phyloP scores from a whole-genome alignment of 257 asterid species.

The Salvia splendens region DNA sequence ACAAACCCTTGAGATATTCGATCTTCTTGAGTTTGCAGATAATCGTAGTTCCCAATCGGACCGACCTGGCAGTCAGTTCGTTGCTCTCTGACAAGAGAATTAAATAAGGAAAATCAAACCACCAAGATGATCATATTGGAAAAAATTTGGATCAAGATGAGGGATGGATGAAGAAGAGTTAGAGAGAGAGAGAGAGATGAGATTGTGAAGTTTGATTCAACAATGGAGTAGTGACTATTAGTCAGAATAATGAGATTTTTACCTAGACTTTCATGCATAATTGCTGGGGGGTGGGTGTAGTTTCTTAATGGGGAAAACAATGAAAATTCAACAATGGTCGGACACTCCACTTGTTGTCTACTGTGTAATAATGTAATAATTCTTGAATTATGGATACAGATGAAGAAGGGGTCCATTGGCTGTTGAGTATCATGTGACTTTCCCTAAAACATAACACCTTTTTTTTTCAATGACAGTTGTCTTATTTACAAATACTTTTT shows the following conservation, averaged over 20 bases:
- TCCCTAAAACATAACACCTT: slow-evolving; percentile 24
- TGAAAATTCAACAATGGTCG: slow-evolving; percentile 42
- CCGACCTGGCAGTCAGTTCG: background rate
- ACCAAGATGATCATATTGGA: background rate
- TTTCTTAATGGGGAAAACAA: slow-evolving; percentile 13
- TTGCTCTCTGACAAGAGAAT: background rate
- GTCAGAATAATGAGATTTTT: slow-evolving; percentile 33
- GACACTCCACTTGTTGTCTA: slow-evolving; percentile 51
- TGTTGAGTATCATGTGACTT: slow-evolving; percentile 70
- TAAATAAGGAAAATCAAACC: background rate
- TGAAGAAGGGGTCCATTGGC: slow-evolving; percentile 61
- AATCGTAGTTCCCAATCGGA: slow-evolving; percentile 25
- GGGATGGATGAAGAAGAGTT: background rate
- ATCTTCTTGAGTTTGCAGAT: slow-evolving; percentile 25
- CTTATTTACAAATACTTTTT: slow-evolving; percentile 19
- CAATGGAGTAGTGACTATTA: slow-evolving; percentile 43
- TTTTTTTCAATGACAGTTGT: slow-evolving; percentile 57
- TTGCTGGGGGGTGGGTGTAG: slow-evolving; percentile 1
- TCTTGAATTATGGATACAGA: slow-evolving; percentile 56
- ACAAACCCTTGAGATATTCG: slow-evolving; percentile 28
- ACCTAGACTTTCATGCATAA: slow-evolving; percentile 56
- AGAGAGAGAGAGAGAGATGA: slow-evolving; percentile 33
- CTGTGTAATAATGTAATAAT: slow-evolving; percentile 57
- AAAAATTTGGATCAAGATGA: slow-evolving; percentile 1
- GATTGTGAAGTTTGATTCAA: slow-evolving; percentile 38